phyloP scores from a whole-genome alignment of 2,329 filamentous ascomycete genomes.

The Xylaria sp. region DNA sequence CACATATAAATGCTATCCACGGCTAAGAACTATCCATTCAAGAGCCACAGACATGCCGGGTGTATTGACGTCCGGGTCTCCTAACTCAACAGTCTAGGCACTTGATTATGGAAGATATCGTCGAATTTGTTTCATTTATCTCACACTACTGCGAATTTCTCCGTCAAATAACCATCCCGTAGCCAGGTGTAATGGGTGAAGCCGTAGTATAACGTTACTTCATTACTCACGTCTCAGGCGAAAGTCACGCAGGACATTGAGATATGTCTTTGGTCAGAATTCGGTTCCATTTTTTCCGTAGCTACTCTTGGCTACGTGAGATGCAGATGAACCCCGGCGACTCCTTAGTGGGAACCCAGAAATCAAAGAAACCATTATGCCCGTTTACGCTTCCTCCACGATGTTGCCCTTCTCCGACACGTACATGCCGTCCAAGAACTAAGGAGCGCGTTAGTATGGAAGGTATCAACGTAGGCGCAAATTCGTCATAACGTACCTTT shows the following conservation, averaged over 20 bases:
- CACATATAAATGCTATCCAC: too few species aligned
- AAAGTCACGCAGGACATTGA: slow-evolving; percentile 12
- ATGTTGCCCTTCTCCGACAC: slow-evolving; percentile 99
- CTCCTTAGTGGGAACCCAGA: slow-evolving; percentile 63
- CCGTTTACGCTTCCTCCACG: slow-evolving; percentile 64
- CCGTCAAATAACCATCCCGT: neutral
- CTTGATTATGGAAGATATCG: neutral
- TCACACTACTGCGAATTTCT: neutral
- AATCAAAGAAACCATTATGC: slow-evolving; percentile 58
- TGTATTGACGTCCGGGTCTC: neutral
- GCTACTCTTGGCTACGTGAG: slow-evolving; percentile 54
- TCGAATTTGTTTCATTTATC: neutral
- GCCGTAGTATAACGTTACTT: neutral
- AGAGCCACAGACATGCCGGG: too few species aligned
- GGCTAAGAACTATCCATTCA: too few species aligned
- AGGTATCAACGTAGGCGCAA: neutral
- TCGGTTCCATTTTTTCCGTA: slow-evolving; percentile 41
- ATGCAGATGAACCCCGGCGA: slow-evolving; percentile 66
- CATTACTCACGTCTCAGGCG: slow-evolving; percentile 9
- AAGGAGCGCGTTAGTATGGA: slow-evolving; percentile 33
- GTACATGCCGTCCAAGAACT: slow-evolving; percentile 99
- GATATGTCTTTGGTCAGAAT: slow-evolving; percentile 32
- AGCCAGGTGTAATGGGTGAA: neutral
- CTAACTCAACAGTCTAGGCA: neutral
- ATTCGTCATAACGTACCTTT: slow-evolving; percentile 66